phyloP scores from a whole-genome alignment of 768 basidiomycete genomes.

The Scleroderma citrinum region DNA sequence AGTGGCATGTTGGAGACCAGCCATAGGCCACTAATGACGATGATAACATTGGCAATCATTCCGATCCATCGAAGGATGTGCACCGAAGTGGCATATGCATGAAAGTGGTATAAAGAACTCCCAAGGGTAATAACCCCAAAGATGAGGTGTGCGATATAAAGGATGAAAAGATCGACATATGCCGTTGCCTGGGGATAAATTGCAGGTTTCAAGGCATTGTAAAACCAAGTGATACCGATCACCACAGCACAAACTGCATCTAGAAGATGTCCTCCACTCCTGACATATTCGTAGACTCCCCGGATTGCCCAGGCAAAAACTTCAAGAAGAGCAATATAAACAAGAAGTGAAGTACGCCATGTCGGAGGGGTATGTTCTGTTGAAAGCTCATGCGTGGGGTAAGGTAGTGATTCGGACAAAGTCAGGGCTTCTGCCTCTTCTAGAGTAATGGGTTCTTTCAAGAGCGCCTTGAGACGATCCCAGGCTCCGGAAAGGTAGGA shows the following conservation, averaged over 20 bases:
- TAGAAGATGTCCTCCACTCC: background rate
- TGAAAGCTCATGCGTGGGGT: background rate
- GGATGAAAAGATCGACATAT: constrained; percentile 15
- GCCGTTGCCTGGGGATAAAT: constrained; percentile 11
- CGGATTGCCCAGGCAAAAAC: constrained; percentile 11
- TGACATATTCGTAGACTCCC: constrained; percentile 7
- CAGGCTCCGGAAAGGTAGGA: background rate
- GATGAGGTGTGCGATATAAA: constrained; percentile 14
- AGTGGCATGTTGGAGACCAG: constrained; percentile 61
- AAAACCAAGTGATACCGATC: constrained; percentile 18
- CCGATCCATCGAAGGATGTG: background rate
- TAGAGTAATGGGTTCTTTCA: background rate
- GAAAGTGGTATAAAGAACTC: constrained; percentile 5
- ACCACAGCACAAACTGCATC: constrained; percentile 5
- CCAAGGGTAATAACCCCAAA: constrained; percentile 11
- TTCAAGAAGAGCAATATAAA: constrained; percentile 12
- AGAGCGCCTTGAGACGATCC: background rate
- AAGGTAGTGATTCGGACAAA: background rate
- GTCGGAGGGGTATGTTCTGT: background rate
- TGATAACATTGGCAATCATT: constrained; percentile 39
- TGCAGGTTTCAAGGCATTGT: constrained; percentile 11
- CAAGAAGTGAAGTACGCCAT: constrained; percentile 13
- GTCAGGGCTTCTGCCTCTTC: constrained; percentile 6
- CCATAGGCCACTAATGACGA: constrained; percentile 36
- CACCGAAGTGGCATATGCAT: background rate